Conservation (phyloP, 148 eudicot species). For the Mesembryanthemum crystallinum region DNA sequence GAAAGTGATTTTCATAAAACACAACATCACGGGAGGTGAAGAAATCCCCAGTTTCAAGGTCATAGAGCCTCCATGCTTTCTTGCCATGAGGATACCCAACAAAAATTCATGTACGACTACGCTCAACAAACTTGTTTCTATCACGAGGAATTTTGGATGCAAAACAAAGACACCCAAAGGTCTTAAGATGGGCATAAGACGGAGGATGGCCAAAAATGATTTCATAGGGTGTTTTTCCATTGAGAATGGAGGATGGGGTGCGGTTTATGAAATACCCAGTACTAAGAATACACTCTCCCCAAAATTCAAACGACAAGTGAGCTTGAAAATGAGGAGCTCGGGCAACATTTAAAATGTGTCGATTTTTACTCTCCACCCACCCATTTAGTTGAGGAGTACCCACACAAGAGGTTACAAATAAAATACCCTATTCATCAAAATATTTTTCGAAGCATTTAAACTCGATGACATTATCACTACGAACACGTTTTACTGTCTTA, state of each 20-base stretch:
- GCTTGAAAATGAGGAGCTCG: neutral
- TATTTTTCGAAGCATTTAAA: too few relatives aligned
- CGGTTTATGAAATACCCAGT: neutral
- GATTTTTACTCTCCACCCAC: neutral
- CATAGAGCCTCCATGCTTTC: neutral
- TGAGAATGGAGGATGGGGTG: neutral
- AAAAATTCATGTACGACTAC: too few relatives aligned
- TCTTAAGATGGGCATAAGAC: too few relatives aligned
- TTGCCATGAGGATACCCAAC: neutral
- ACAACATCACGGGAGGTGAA: neutral
- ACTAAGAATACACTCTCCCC: neutral
- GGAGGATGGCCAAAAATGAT: neutral
- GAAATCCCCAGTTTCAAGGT: neutral
- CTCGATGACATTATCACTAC: neutral
- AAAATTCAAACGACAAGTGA: neutral
- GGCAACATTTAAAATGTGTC: neutral
- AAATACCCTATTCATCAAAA: too few relatives aligned
- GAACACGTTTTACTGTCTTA: neutral
- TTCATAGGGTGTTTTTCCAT: neutral
- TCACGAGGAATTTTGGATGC: too few relatives aligned
- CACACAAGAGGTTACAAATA: neutral
- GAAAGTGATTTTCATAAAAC: neutral
- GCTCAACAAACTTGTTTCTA: too few relatives aligned
- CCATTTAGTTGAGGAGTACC: neutral
- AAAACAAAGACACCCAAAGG: too few relatives aligned